Base-by-base conservation (phyloP, 139 green algal species). In the Picochlorum sp. region DNA sequence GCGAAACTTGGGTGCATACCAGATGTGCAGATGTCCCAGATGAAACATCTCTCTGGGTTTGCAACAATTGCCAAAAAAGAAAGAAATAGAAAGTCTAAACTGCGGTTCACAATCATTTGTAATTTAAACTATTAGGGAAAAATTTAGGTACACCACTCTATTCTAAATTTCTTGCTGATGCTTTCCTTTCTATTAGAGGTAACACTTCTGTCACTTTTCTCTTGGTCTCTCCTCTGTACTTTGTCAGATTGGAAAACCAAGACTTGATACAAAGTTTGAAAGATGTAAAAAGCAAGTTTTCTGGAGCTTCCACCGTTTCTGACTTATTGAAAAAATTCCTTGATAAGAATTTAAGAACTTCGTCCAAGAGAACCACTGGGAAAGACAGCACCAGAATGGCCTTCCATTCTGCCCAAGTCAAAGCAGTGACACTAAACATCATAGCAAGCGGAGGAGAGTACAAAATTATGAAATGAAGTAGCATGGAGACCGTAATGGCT, bases 311-410 rank as follows among this genome's bases (percentile, higher is more conserved):
- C n/a, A n/a, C n/a, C n/a, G n/a, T n/a, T n/a, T n/a, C n/a, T n/a
- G 39, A 47, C 5, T n/a, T 47, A 14, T 47, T 16, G 18, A 47
- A 26, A n/a, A 47, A 47, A 53, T 37, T 61, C 36, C 64, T 61
- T 1, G 60, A 70, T 50, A 84, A 37, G 3, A 79, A 64, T 60
- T 94, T 94, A 2, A 94, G 64, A 13, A 89, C 49, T 68, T 97
- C 90, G 59, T 97, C 90, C 5, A 97, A 69, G 44, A 95, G 50
- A 7, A 98, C 79, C 10, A 97, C 90, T 0, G 90, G 90, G 22
- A 77, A 69, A 8, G 85, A 91, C 50, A 96, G 69, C 52, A 66
- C 44, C 26, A 97, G 52, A 22, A 97, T 87, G 7, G 79, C 64
- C 29, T 60, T 7, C 89, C 89, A 96, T 65, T 95, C 89, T 14